Evolutionary conservation across 352 stramenopile species (phyloP).

Genomic region (Globisporangium viniferum): DNA sequence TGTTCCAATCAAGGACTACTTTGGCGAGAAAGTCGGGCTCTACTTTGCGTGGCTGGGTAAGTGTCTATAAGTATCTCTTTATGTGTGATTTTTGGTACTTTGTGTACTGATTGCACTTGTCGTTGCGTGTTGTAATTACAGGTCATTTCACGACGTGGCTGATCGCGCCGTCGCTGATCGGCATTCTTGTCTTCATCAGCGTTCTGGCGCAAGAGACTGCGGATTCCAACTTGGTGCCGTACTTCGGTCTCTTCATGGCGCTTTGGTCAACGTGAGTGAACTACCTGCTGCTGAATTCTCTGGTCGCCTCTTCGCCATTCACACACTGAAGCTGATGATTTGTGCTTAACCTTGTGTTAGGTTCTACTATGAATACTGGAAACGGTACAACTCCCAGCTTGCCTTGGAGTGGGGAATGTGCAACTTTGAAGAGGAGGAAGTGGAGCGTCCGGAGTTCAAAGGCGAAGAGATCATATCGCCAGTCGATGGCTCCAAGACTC

Average conservation of each 20-base stretch:
- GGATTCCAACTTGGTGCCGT: conserved; percentile 57
- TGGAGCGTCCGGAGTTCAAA: conserved; percentile 67
- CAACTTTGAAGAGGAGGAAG: conserved; percentile 68
- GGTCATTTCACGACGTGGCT: conserved; percentile 94
- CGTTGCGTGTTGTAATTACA: background rate
- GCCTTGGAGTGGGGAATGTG: conserved; percentile 76
- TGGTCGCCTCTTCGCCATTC: background rate
- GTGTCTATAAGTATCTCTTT: background rate
- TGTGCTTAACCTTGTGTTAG: conserved; percentile 10
- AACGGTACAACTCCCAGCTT: conserved; percentile 68
- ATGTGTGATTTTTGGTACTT: background rate
- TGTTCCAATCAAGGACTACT: conserved; percentile 74
- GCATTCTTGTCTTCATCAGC: conserved; percentile 85
- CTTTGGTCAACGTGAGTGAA: conserved; percentile 61
- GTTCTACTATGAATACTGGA: conserved; percentile 84
- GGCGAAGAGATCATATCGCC: conserved; percentile 69
- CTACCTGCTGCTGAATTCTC: background rate
- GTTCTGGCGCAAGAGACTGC: conserved; percentile 55
- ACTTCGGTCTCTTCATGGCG: conserved; percentile 83
- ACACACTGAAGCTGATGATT: background rate
- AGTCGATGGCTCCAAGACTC: conserved; percentile 68
- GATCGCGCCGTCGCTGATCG: conserved; percentile 88
- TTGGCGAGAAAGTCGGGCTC: conserved; percentile 91
- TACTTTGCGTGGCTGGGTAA: conserved; percentile 96
- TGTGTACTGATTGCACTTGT: background rate